Conservation (phyloP, 228 moss, liverwort and hornwort species). For the Sphagnum fallax region DNA sequence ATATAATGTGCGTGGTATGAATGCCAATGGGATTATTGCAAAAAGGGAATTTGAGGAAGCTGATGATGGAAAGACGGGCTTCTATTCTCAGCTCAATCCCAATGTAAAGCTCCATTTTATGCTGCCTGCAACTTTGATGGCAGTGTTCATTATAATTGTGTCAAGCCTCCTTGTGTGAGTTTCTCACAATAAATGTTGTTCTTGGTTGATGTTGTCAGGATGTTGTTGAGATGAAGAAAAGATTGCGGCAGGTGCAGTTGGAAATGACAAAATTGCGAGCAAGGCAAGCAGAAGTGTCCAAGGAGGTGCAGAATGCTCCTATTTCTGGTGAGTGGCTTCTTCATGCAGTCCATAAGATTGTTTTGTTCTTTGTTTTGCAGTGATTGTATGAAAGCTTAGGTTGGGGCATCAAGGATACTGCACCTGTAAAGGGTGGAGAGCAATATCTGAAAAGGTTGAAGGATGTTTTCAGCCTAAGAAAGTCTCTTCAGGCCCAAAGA, state of each 20-base stretch:
- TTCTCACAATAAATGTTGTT: no score
- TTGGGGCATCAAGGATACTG: no score
- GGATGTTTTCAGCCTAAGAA: no score
- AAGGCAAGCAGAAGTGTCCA: conserved; percentile 87
- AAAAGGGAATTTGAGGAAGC: conserved; percentile 16
- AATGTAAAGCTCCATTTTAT: conserved; percentile 16
- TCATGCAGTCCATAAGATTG: no score
- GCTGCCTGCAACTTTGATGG: no score
- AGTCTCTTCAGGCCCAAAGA: no score
- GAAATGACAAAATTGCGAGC: conserved; percentile 98
- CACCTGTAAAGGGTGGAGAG: no score
- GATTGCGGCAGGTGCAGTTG: conserved; percentile 93
- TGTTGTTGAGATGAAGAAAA: conserved; percentile 93
- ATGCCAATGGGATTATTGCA: conserved; percentile 16
- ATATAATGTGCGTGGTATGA: conserved; percentile 16
- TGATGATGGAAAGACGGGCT: conserved; percentile 20
- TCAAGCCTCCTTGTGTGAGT: no score
- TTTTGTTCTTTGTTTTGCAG: no score
- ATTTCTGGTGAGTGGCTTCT: conserved; percentile 37
- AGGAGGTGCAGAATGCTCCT: conserved; percentile 82
- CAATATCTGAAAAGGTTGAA: no score
- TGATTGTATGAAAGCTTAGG: no score
- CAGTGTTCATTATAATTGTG: no score
- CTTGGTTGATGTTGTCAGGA: conserved; percentile 32
- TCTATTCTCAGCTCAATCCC: conserved; percentile 10